Percentiles rank a stretch among this genome's conserved stretches.
Conservation (phyloP, 1,139 yeast genomes). For the Williopsis jadinii region DNA sequence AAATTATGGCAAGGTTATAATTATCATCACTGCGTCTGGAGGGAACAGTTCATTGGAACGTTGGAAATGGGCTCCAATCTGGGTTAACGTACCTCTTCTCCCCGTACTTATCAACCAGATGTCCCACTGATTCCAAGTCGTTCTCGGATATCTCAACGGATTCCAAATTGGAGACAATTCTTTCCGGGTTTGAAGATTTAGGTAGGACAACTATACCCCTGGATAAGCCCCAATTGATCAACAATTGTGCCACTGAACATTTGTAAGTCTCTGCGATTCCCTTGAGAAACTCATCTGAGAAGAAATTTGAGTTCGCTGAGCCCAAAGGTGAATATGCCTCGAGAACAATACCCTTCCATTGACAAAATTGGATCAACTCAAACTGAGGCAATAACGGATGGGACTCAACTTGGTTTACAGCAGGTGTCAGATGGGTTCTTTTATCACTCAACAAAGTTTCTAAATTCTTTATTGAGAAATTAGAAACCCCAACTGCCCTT, state of each 20-base stretch:
- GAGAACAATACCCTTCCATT: conserved; percentile 46
- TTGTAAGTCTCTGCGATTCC: conserved; percentile 48
- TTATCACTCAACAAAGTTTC: conserved; percentile 44
- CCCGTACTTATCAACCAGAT: background rate
- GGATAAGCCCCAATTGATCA: conserved; percentile 66
- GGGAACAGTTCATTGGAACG: background rate
- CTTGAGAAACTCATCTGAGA: conserved; percentile 41
- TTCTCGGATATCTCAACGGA: conserved; percentile 34
- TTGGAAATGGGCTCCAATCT: conserved; percentile 1
- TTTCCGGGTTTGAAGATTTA: conserved; percentile 54
- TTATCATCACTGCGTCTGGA: too few species aligned
- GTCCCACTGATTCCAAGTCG: background rate
- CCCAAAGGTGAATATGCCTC: conserved; percentile 85
- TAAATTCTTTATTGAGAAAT: conserved; percentile 52
- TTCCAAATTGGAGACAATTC: conserved; percentile 54
- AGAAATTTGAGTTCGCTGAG: conserved; percentile 56
- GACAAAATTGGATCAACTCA: conserved; percentile 50
- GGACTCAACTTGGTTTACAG: conserved; percentile 64
- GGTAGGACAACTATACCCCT: conserved; percentile 73
- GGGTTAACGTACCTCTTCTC: background rate
- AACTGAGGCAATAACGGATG: conserved; percentile 73
- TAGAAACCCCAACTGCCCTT: conserved; percentile 74
- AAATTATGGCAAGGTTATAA: too few species aligned
- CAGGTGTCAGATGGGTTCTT: conserved; percentile 52
- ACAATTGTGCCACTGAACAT: conserved; percentile 52